Evolutionary conservation across 352 stramenopile species (phyloP).

Genomic region (Globisporangium lucens): DNA sequence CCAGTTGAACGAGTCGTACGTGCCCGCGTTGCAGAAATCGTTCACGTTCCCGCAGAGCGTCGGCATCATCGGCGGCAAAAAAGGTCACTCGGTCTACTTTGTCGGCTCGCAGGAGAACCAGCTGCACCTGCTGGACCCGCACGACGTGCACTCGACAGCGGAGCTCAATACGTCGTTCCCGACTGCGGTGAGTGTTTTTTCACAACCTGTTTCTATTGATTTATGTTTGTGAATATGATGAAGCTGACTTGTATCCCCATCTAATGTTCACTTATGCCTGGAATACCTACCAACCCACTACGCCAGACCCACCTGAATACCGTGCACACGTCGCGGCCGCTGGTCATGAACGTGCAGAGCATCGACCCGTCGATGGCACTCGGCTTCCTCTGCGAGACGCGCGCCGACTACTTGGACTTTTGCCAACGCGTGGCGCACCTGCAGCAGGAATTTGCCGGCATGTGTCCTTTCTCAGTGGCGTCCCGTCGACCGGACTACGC

Average conservation of each 20-base stretch:
- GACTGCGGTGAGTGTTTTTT: slow-evolving; percentile 43
- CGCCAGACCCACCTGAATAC: slow-evolving; percentile 57
- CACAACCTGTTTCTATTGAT: background rate
- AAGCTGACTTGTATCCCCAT: background rate
- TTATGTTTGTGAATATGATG: slow-evolving; percentile 9
- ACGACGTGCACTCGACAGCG: slow-evolving; percentile 64
- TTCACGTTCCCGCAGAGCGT: slow-evolving; percentile 92
- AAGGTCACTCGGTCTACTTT: slow-evolving; percentile 95
- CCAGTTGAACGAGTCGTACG: slow-evolving; percentile 78
- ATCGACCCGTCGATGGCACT: slow-evolving; percentile 94
- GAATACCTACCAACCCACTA: no score
- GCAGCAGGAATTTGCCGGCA: slow-evolving; percentile 2
- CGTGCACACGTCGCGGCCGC: slow-evolving; percentile 46
- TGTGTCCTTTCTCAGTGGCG: slow-evolving; percentile 13
- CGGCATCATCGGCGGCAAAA: slow-evolving; percentile 93
- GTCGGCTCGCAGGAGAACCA: slow-evolving; percentile 86
- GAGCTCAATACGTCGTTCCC: slow-evolving; percentile 73
- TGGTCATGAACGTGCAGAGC: slow-evolving; percentile 81
- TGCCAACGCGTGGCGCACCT: slow-evolving; percentile 23
- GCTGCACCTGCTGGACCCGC: slow-evolving; percentile 82
- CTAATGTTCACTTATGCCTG: background rate
- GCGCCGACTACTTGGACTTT: slow-evolving; percentile 71
- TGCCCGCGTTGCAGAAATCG: slow-evolving; percentile 66
- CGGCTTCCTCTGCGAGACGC: slow-evolving; percentile 89
- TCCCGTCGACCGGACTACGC: slow-evolving; percentile 15